A percentile compares a stretch with the other conserved stretches of the same genome.
phyloP scores from a whole-genome alignment of 2,329 filamentous ascomycete genomes.

The Scedosporium apiospermum region DNA sequence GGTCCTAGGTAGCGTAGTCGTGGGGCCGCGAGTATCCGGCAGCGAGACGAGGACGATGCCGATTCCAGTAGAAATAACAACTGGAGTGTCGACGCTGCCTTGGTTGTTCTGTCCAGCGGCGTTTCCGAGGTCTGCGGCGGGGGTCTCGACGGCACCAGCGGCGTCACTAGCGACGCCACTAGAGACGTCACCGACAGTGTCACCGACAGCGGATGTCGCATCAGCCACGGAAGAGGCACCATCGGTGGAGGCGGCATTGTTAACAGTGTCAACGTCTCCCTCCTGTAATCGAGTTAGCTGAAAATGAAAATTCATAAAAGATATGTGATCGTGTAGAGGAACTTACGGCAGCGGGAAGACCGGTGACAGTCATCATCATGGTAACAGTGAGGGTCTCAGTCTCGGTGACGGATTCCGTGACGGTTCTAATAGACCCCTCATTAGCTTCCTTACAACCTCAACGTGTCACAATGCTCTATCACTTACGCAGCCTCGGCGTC shows the following conservation, averaged over 20 bases:
- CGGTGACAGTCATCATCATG: background rate
- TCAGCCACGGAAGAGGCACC: background rate
- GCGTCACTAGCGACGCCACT: background rate
- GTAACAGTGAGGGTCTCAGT: slow-evolving; percentile 8
- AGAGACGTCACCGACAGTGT: background rate
- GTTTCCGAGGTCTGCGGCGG: background rate
- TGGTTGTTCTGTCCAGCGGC: background rate
- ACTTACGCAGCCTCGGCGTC: background rate
- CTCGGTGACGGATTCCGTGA: slow-evolving; percentile 7
- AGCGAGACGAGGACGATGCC: slow-evolving; percentile 6
- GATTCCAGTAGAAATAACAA: slow-evolving; percentile 1
- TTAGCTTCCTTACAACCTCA: background rate
- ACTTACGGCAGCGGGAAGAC: background rate
- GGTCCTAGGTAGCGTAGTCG: slow-evolving; percentile 1
- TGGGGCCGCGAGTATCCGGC: slow-evolving; percentile 3
- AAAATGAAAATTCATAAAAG: background rate
- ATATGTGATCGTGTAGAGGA: background rate
- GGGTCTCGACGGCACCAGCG: background rate
- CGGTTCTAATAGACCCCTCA: background rate
- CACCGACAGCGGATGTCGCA: background rate
- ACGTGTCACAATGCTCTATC: background rate
- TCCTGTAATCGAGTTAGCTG: background rate
- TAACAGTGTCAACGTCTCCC: background rate
- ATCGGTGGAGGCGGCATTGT: background rate
- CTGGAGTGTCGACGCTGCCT: background rate